Conservation (phyloP, 257 asterid genomes). For the Scutellaria galericulata region DNA sequence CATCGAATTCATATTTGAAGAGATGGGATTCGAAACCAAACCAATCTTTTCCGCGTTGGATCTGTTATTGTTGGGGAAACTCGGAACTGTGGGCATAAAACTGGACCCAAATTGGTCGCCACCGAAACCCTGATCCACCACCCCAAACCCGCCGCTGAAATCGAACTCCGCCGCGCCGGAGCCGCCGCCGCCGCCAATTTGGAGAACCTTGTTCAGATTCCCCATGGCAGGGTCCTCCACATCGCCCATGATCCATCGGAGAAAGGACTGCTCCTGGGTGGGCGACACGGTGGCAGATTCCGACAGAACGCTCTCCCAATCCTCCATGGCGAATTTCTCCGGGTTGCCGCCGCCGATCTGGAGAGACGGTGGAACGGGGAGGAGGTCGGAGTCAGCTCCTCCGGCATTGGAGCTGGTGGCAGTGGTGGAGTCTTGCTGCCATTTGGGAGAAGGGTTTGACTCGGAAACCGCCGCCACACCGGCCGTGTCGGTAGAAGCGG, state of each 20-base stretch:
- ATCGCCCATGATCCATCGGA: conserved; percentile 92
- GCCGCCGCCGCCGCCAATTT: conserved; percentile 51
- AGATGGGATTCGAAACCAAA: conserved; percentile 36
- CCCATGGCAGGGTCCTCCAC: conserved; percentile 84
- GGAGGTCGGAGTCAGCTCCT: conserved; percentile 57
- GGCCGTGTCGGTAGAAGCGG: conserved; percentile 67
- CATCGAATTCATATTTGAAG: conserved; percentile 42
- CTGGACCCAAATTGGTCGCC: conserved; percentile 47
- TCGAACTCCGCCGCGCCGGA: conserved; percentile 57
- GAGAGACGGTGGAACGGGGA: conserved; percentile 64
- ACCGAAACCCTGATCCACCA: conserved; percentile 73
- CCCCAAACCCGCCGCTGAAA: conserved; percentile 58
- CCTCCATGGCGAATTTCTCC: conserved; percentile 73
- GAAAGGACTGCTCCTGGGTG: conserved; percentile 70
- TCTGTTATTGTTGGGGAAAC: conserved; percentile 44
- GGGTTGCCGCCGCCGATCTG: conserved; percentile 51
- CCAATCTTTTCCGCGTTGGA: conserved; percentile 51
- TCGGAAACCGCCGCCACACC: conserved; percentile 87
- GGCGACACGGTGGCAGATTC: conserved; percentile 72
- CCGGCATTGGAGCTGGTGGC: conserved; percentile 80
- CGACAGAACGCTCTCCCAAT: conserved; percentile 89
- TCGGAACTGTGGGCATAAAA: conserved; percentile 49
- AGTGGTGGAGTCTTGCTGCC: conserved; percentile 80
- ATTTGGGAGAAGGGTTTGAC: conserved; percentile 65
- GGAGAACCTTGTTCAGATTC: conserved; percentile 60